Conservation (phyloP, 345 rosid genomes). For the Euphorbia tirucalli region DNA sequence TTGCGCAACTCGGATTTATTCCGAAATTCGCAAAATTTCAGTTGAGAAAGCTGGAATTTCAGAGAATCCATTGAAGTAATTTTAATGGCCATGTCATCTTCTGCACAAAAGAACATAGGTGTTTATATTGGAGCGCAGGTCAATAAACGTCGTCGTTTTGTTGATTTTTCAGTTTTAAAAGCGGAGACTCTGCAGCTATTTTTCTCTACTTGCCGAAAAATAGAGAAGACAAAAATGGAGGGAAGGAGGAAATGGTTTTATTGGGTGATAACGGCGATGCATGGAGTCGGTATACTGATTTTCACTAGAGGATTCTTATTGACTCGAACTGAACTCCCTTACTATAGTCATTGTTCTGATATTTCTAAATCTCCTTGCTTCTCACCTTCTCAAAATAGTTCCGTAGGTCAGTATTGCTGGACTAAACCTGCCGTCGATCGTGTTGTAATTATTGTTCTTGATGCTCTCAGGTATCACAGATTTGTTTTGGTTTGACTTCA, state of each 20-base stretch:
- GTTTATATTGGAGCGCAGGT: background rate
- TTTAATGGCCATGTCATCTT: conserved; percentile 1
- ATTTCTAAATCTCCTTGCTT: conserved; percentile 61
- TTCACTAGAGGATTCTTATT: conserved; percentile 83
- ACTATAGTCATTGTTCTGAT: conserved; percentile 64
- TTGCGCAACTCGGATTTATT: background rate
- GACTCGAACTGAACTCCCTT: conserved; percentile 89
- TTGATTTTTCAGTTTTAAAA: background rate
- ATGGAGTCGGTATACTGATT: conserved; percentile 51
- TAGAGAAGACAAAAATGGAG: conserved; percentile 10
- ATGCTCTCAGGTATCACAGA: conserved; percentile 57
- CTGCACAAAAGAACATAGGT: background rate
- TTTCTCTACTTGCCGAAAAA: background rate
- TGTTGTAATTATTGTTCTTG: conserved; percentile 68
- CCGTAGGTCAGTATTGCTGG: conserved; percentile 39
- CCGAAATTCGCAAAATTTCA: conserved; percentile 10
- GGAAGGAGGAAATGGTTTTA: conserved; percentile 11
- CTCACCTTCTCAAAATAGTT: conserved; percentile 3
- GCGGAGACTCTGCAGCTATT: background rate
- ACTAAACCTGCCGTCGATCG: conserved; percentile 68
- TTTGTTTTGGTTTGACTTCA: no score
- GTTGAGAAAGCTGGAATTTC: conserved; percentile 21
- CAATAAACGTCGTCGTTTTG: conserved; percentile 9
- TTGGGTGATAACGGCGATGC: conserved; percentile 44
- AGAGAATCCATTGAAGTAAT: conserved; percentile 19